Base-by-base conservation (phyloP, 2,329 filamentous ascomycete species). In the Hypoxylon sp. region DNA sequence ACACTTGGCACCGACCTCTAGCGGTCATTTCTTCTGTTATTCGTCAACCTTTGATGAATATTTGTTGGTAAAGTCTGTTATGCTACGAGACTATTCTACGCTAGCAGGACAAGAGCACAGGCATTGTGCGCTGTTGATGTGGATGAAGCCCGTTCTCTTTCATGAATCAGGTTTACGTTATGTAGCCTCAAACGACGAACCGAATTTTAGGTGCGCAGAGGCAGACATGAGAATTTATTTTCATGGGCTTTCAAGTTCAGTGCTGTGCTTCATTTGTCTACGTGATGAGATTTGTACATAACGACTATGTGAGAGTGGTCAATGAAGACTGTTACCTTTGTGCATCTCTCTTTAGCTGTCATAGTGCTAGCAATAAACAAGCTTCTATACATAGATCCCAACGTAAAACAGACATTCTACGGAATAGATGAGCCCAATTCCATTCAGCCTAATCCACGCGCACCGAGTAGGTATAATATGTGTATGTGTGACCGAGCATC, bases 11-110 rank as follows among this genome's bases (percentile, higher is more conserved):
- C 67, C 53, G 59, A 53, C 50, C 65, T 59, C 16, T 54, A 7
- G 32, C 50, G 55, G 62, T 61, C 58, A 52, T 69, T 58, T 70
- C 65, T 59, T 70, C 58, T 68, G 67, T 70, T 67, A 16, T 61
- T 58, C n/a, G 34, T 52, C 23, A 23, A 54, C 50, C 14, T 64
- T 61, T 48, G 60, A 47, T 52, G 48, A 45, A 48, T 53, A 16
- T 19, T 14, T 43, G 21, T 32, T 41, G 43, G 29, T 34, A 43
- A 53, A 30, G 29, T 47, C 29, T 56, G 47, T 32, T 48, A 45
- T 64, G 7, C 56, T 69, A 62, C 46, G 50, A 60, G 61, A 46
- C 41, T 25, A 54, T 54, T 67, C 53, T 64, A 52, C 25, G 27
- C 39, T 43, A 48, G 54, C 47, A 25, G 46, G 37, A 11, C 16